Conservation (phyloP, 1,284 basidiomycete species). For the Ustilago esculenta region DNA sequence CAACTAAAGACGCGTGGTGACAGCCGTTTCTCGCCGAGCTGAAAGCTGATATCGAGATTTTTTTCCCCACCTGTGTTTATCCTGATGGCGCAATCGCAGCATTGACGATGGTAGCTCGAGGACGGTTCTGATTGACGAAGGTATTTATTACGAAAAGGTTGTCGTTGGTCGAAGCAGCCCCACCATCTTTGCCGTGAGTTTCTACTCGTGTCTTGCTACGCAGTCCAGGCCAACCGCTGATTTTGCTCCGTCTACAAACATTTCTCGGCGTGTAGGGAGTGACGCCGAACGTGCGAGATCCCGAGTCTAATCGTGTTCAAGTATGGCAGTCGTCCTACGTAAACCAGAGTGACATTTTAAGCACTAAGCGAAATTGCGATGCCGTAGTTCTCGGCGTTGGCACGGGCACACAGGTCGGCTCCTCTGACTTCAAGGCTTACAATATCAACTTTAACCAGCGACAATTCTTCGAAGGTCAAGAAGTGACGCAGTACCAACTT, state of each 20-base stretch:
- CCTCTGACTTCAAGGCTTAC: slow-evolving; percentile 38
- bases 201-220: too few relatives aligned
- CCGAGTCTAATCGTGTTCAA: slow-evolving; percentile 15
- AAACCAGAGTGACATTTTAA: slow-evolving; percentile 23
- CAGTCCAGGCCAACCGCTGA: too few relatives aligned
- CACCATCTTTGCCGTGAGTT: slow-evolving; percentile 22
- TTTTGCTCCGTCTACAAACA: too few relatives aligned
- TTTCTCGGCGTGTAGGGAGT: too few relatives aligned
- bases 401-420: slow-evolving; percentile 5
- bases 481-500: slow-evolving; percentile 25
- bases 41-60: too few relatives aligned
- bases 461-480: slow-evolving; percentile 13
- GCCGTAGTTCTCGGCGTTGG: slow-evolving; percentile 26
- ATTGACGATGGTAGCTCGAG: slow-evolving; percentile 19
- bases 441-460: slow-evolving; percentile 39
- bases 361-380: slow-evolving; percentile 22
- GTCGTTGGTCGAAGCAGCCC: slow-evolving; percentile 20
- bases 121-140: slow-evolving; percentile 32
- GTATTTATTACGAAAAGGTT: slow-evolving; percentile 33
- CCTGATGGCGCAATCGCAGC: neutral
- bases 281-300: neutral
- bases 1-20: slow-evolving; percentile 11
- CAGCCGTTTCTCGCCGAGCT: too few relatives aligned
- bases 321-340: slow-evolving; percentile 41
- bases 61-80: too few relatives aligned